Base-by-base conservation (phyloP, 306 rosid species). In the Benincasa hispida region DNA sequence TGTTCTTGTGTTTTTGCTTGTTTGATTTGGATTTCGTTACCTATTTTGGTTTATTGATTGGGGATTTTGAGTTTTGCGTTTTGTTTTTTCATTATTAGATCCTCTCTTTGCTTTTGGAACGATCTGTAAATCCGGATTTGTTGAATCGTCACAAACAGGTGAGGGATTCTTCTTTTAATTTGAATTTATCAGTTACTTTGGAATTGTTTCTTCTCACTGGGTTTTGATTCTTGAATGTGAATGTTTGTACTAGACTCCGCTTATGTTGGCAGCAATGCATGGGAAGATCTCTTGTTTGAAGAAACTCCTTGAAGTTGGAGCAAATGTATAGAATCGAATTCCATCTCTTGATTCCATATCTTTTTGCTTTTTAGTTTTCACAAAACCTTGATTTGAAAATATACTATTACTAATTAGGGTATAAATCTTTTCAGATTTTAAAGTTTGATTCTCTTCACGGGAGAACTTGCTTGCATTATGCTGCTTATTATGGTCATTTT, bases 251-350 rank as follows among this genome's bases (percentile, higher is more conserved):
- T 90, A 94, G 97, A 90, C 97, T 74, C 97, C 99, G 42, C 92
- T 94, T 69, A 94, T 94, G 97, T 82, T 94, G 86, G 99, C 98
- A 68, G 94, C 99, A 84, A 94, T 94, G 99, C 90, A 90, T 76
- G 97, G 97, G 32, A 94, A 90, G 84, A 89, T 90, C 77, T 82
- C 88, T 34, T 94, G 96, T 72, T 87, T 94, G 51, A 79, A 59
- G 70, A 94, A 82, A 83, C 97, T 92, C 32, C 92, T 94, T 75
- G 90, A 92, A 85, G 87, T 81, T 1, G 99, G 95, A 82, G 99
- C 99, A 82, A 94, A 94, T 86, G 97, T 94, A 77, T 61, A 88
- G 74, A 19, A 75, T 48, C 54, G 51, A 45, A 45, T 45, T 15
- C 50, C 50, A 45, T 3, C 9, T 51, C 3, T 78, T 75, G 53